These are phyloP conservation scores for Talaromyces sp. DNA, from an alignment of 2,329 filamentous ascomycete species.

Conservation along the genomic window DNA sequence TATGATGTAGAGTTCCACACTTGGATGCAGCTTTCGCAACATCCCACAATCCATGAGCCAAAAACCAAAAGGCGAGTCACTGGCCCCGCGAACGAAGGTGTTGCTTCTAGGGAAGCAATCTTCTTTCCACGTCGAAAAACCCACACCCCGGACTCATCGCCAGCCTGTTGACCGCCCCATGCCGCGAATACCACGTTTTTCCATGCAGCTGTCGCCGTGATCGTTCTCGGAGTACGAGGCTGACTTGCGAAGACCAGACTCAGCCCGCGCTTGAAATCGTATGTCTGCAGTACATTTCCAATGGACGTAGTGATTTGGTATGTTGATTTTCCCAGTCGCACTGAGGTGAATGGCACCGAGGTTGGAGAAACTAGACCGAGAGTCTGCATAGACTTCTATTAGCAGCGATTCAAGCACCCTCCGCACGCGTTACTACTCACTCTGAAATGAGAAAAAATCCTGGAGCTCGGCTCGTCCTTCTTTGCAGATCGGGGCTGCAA, in stretches of 20 bases:
- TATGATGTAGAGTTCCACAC: constrained; percentile 80
- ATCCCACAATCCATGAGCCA: constrained; percentile 85
- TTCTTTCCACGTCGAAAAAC: constrained; percentile 87
- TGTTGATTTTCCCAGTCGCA: constrained; percentile 85
- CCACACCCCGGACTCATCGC: constrained; percentile 63
- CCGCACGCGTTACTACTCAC: constrained; percentile 47
- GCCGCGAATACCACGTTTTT: constrained; percentile 83
- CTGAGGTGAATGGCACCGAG: constrained; percentile 77
- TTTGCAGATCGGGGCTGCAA: constrained; percentile 2
- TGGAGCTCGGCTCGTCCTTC: constrained; percentile 53
- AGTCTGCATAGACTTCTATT: constrained; percentile 51
- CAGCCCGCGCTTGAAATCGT: constrained; percentile 83
- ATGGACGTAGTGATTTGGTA: constrained; percentile 97
- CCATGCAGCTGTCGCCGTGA: constrained; percentile 84
- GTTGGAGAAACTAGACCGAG: constrained; percentile 91
- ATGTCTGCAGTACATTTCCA: constrained; percentile 85
- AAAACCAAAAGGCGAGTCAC: constrained; percentile 75
- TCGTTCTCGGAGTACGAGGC: constrained; percentile 77
- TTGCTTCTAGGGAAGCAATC: constrained; percentile 66
- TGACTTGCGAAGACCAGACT: constrained; percentile 90
- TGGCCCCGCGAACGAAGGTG: constrained; percentile 58
- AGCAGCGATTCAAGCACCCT: neutral
- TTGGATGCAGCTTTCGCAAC: constrained; percentile 68
- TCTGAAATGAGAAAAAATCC: constrained; percentile 88
- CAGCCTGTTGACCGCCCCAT: constrained; percentile 60